phyloP scores from a whole-genome alignment of 768 basidiomycete genomes.

The Phylloporus rhodoxanthus region DNA sequence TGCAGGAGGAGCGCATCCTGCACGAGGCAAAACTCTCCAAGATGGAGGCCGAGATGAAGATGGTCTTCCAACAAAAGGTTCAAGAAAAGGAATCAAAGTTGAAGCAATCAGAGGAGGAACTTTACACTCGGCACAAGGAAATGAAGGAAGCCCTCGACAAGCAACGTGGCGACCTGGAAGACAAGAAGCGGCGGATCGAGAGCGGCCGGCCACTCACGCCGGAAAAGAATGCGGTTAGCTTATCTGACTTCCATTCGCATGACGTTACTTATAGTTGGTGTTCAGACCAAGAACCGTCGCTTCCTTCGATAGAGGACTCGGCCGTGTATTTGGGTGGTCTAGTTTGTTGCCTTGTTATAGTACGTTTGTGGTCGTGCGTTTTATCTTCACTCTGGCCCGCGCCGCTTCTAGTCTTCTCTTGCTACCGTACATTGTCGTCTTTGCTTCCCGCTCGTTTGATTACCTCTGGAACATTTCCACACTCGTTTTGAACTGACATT shows the following conservation, averaged over 20 bases:
- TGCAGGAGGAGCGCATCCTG: constrained; percentile 92
- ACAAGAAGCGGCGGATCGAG: constrained; percentile 96
- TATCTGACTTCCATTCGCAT: constrained; percentile 2
- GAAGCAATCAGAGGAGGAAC: constrained; percentile 98
- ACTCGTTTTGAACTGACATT: constrained; percentile 56
- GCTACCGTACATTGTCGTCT: constrained; percentile 39
- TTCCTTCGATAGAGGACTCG: constrained; percentile 30
- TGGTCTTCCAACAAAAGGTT: constrained; percentile 99
- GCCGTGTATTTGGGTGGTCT: constrained; percentile 10
- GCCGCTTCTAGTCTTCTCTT: constrained; percentile 36
- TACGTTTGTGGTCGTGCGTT: constrained; percentile 24
- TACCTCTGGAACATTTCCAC: constrained; percentile 45
- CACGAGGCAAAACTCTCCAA: constrained; percentile 98
- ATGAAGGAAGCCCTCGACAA: constrained; percentile 99
- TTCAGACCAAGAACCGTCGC: constrained; percentile 33
- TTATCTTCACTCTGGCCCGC: constrained; percentile 24
- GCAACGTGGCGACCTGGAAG: constrained; percentile 91
- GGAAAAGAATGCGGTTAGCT: constrained; percentile 79
- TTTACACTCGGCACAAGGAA: constrained; percentile 97
- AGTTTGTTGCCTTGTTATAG: constrained; percentile 28
- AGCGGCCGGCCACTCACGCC: constrained; percentile 92
- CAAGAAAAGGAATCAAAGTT: constrained; percentile 99
- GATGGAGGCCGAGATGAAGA: constrained; percentile 99
- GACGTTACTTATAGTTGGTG: constrained; percentile 8
- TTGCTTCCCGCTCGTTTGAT: constrained; percentile 29